Evolutionary conservation across 73 alveolate species (phyloP).

Genomic region (Symbiodinium natans): DNA sequence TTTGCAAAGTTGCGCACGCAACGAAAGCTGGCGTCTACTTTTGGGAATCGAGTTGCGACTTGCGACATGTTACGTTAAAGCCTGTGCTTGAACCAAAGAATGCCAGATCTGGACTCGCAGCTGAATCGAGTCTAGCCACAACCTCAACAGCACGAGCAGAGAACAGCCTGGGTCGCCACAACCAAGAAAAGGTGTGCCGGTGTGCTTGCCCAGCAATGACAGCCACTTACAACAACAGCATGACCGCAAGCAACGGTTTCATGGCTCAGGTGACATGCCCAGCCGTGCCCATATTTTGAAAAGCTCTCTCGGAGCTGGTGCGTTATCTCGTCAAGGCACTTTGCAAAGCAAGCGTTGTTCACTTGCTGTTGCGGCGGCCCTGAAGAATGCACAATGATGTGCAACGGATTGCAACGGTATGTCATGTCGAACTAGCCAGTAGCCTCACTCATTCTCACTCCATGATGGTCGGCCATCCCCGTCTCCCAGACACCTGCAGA

Average conservation of each 20-base stretch:
- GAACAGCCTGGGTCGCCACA: too few relatives aligned
- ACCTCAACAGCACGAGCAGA: too few relatives aligned
- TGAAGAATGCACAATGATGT: neutral
- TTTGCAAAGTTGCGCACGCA: too few relatives aligned
- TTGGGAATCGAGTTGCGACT: neutral
- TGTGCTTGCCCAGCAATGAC: too few relatives aligned
- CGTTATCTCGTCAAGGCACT: neutral
- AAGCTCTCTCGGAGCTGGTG: neutral
- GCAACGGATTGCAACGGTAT: neutral
- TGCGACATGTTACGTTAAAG: neutral
- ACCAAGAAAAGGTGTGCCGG: too few relatives aligned
- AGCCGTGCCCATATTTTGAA: too few relatives aligned
- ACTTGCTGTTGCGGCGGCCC: neutral
- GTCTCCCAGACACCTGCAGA: neutral
- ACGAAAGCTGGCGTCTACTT: too few relatives aligned
- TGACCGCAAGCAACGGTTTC: too few relatives aligned
- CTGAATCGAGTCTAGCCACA: too few relatives aligned
- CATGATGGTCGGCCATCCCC: neutral
- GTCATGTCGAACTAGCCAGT: neutral
- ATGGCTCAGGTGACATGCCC: too few relatives aligned
- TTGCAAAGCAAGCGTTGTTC: neutral
- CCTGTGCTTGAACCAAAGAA: neutral
- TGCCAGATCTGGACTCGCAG: too few relatives aligned
- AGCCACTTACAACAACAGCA: too few relatives aligned
- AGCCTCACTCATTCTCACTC: neutral